Percentiles rank a stretch among this genome's conserved stretches.
These are phyloP conservation scores for Mrakia gelida DNA, from an alignment of 768 basidiomycete species.

Conservation along the genomic window DNA sequence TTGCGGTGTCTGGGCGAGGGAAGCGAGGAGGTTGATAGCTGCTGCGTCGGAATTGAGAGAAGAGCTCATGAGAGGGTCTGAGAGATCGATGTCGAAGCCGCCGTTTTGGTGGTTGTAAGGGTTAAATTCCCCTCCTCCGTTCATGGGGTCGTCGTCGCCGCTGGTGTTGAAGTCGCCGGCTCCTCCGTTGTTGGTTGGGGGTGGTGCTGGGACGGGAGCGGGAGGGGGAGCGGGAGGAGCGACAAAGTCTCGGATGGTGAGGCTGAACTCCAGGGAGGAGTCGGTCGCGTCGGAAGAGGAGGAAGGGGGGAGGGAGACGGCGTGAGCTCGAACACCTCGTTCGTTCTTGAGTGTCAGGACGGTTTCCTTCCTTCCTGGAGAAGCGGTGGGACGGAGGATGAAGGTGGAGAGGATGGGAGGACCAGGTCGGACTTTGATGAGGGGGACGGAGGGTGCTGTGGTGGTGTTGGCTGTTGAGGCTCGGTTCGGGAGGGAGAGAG, in stretches of 20 bases:
- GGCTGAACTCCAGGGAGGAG: background rate
- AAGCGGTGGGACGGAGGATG: background rate
- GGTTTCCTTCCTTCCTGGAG: background rate
- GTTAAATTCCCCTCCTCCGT: too few species aligned
- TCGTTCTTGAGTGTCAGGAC: constrained; percentile 3
- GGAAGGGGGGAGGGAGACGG: background rate
- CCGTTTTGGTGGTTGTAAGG: too few species aligned
- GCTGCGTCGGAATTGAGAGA: background rate
- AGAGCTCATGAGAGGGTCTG: background rate
- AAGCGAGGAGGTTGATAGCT: background rate
- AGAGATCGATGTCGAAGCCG: background rate
- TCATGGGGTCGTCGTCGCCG: too few species aligned
- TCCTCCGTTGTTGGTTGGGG: background rate
- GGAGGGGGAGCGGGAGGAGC: background rate
- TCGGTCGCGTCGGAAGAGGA: background rate
- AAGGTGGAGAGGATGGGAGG: background rate
- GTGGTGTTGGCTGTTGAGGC: background rate
- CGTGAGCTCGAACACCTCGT: constrained; percentile 7
- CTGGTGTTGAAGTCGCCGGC: too few species aligned
- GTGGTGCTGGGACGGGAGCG: background rate
- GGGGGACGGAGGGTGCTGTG: background rate
- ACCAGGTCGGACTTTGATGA: background rate
- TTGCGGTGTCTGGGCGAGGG: background rate
- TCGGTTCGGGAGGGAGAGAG: background rate
- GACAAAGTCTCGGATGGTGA: constrained; percentile 3